phyloP scores from a whole-genome alignment of 495 filamentous ascomycete genomes.

The Chaetomidium leptoderma region DNA sequence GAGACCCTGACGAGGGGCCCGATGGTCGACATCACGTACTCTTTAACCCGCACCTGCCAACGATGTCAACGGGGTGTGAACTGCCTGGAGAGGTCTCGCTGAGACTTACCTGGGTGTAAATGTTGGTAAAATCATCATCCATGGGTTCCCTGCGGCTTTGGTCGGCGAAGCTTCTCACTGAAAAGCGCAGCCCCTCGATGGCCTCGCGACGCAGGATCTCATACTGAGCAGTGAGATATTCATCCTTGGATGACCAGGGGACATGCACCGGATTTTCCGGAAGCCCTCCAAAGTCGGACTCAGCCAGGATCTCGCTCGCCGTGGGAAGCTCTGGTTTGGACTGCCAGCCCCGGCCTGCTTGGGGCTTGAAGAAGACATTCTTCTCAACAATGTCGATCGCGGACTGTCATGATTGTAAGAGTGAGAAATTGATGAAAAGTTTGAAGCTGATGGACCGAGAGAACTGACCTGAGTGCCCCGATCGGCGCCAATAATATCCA shows the following conservation, averaged over 20 bases:
- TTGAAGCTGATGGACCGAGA: background rate
- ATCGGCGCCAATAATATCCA: background rate
- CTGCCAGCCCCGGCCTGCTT: constrained; percentile 36
- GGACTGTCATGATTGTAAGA: constrained; percentile 11
- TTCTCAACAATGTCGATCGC: constrained; percentile 28
- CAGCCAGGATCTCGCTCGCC: constrained; percentile 35
- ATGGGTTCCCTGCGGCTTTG: constrained; percentile 40
- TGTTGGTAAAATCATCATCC: constrained; percentile 54
- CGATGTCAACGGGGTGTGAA: background rate
- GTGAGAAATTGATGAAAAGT: background rate
- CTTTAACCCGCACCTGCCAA: constrained; percentile 59
- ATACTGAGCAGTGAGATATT: constrained; percentile 62
- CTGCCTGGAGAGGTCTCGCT: background rate
- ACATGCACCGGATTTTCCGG: constrained; percentile 36
- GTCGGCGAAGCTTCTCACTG: constrained; percentile 40
- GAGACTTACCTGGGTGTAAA: constrained; percentile 68
- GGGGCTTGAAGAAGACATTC: constrained; percentile 27
- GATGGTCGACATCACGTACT: constrained; percentile 55
- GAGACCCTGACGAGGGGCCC: constrained; percentile 64
- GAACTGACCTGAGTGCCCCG: constrained; percentile 5
- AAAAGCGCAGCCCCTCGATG: constrained; percentile 55
- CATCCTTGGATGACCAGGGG: constrained; percentile 44
- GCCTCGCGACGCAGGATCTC: constrained; percentile 62
- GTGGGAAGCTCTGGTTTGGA: constrained; percentile 45
- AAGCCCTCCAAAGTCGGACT: constrained; percentile 32